Evolutionary conservation across 768 basidiomycete genomes (phyloP).

Genomic region (Panellus pusillus): DNA sequence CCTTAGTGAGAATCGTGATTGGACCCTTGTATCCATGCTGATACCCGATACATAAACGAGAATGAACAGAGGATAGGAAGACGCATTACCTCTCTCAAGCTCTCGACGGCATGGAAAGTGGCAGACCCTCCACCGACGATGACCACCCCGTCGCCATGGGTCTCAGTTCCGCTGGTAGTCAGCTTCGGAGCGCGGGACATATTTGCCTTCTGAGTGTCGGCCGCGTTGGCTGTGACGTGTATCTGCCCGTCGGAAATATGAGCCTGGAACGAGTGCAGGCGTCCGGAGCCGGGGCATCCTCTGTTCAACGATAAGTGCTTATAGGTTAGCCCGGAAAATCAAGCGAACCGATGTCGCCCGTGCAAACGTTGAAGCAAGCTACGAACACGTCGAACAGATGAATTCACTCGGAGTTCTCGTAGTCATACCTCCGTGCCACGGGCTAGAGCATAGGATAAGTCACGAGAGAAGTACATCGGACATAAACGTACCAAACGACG

Average conservation of each 20-base stretch:
- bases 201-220: slow-evolving; percentile 64
- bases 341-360: slow-evolving; percentile 71
- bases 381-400: slow-evolving; percentile 1
- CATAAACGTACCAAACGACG: slow-evolving; percentile 64
- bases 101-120: slow-evolving; percentile 74
- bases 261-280: slow-evolving; percentile 79
- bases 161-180: slow-evolving; percentile 44
- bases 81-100: slow-evolving; percentile 67
- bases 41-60: background rate
- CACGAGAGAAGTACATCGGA: background rate
- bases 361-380: slow-evolving; percentile 89
- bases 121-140: slow-evolving; percentile 88
- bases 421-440: slow-evolving; percentile 80
- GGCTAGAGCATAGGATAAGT: slow-evolving; percentile 39
- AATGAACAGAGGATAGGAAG: background rate
- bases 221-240: slow-evolving; percentile 68
- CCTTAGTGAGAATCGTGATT: slow-evolving; percentile 79
- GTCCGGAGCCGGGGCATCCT: slow-evolving; percentile 86
- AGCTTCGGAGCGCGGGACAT: slow-evolving; percentile 62
- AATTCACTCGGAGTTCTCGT: background rate
- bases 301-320: slow-evolving; percentile 37
- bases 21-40: slow-evolving; percentile 77
- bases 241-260: slow-evolving; percentile 71
- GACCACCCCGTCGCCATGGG: slow-evolving; percentile 65
- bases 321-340: background rate